Percentiles rank a stretch among this genome's conserved stretches.
These are phyloP conservation scores for Boletus albobrunnescens DNA, from an alignment of 1,284 basidiomycete species.

Conservation along the genomic window DNA sequence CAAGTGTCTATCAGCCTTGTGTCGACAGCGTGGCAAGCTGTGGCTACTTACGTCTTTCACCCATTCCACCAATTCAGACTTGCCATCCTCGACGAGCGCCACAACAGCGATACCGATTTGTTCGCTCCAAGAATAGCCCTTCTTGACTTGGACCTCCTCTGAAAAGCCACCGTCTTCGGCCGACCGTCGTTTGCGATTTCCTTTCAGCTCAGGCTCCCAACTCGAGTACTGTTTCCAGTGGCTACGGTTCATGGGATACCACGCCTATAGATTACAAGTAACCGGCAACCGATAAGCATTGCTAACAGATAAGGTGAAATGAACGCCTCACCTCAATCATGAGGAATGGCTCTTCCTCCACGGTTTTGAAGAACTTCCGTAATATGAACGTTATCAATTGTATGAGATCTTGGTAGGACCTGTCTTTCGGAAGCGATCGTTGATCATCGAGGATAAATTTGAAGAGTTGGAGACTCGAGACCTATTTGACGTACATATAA, in stretches of 20 bases:
- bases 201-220: constrained; percentile 67
- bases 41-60: constrained; percentile 62
- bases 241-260: constrained; percentile 85
- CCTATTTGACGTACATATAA: constrained; percentile 47
- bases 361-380: constrained; percentile 87
- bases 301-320: constrained; percentile 26
- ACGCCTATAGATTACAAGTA: constrained; percentile 51
- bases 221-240: constrained; percentile 83
- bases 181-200: constrained; percentile 38
- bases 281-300: constrained; percentile 14
- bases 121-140: constrained; percentile 86
- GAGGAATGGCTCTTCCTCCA: constrained; percentile 77
- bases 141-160: constrained; percentile 78
- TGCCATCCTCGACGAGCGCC: constrained; percentile 64
- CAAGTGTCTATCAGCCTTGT: constrained; percentile 20
- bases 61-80: constrained; percentile 71
- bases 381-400: constrained; percentile 81
- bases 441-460: constrained; percentile 77
- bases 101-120: constrained; percentile 84
- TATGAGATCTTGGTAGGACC: constrained; percentile 78
- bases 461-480: constrained; percentile 82
- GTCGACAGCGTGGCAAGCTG: constrained; percentile 17
- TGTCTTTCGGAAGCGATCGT: constrained; percentile 68
- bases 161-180: constrained; percentile 47
- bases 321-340: constrained; percentile 64